These are phyloP conservation scores for Linanthus parryae DNA, from an alignment of 148 eudicot species.

Conservation along the genomic window DNA sequence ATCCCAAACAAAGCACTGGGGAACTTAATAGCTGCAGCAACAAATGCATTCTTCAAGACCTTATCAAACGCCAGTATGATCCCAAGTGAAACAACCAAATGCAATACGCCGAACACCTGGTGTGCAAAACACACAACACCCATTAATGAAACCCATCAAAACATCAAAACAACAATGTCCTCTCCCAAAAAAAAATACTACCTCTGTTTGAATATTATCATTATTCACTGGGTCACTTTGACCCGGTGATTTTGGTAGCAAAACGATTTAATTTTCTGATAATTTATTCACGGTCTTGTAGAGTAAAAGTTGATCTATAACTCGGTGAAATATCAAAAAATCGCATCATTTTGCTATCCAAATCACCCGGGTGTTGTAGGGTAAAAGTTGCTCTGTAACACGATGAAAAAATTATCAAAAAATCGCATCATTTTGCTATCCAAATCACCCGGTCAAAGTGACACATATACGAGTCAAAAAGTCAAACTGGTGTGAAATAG, in stretches of 20 bases:
- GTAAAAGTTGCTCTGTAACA: too few species aligned
- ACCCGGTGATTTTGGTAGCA: neutral
- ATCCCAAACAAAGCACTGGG: slow-evolving; percentile 97
- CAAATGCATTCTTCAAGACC: slow-evolving; percentile 63
- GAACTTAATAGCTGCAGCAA: slow-evolving; percentile 75
- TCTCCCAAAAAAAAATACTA: too few species aligned
- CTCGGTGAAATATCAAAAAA: neutral
- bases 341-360: too few species aligned
- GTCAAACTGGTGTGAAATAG: too few species aligned
- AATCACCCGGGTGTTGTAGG: too few species aligned
- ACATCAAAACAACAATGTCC: neutral
- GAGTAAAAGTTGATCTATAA: neutral
- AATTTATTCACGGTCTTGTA: neutral
- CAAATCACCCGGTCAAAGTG: too few species aligned
- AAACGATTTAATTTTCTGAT: neutral
- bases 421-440: too few species aligned
- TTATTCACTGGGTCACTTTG: too few species aligned
- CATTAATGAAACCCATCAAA: slow-evolving; percentile 8
- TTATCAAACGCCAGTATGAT: slow-evolving; percentile 77
- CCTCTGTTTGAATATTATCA: too few species aligned
- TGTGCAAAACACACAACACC: too few species aligned
- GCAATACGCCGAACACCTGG: slow-evolving; percentile 57
- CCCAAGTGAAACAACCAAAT: slow-evolving; percentile 83
- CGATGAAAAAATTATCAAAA: too few species aligned
- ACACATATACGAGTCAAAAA: too few species aligned